Percentiles rank a stretch among this genome's conserved stretches.
These are phyloP conservation scores for Ogataea ramenticola DNA, from an alignment of 805 yeast genomes.

Conservation along the genomic window DNA sequence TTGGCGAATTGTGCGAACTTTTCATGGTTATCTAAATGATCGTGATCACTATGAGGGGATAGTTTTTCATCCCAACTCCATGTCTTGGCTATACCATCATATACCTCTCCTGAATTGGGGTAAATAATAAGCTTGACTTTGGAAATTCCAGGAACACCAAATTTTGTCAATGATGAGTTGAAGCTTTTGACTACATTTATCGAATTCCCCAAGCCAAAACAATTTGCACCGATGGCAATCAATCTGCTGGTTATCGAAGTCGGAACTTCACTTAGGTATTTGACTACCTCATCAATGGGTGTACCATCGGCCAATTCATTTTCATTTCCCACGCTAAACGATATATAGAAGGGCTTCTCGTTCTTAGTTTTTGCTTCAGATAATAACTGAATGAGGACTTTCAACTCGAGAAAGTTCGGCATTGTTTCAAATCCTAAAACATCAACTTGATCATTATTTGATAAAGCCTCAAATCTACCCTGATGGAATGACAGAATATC, in stretches of 20 bases:
- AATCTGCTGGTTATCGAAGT: slow-evolving; percentile 8
- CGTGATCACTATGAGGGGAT: slow-evolving; percentile 12
- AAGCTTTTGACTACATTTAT: slow-evolving; percentile 29
- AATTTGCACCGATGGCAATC: slow-evolving; percentile 60
- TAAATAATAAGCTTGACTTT: slow-evolving; percentile 44
- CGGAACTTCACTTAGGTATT: slow-evolving; percentile 8
- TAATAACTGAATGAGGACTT: slow-evolving; percentile 38
- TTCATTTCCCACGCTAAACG: slow-evolving; percentile 34
- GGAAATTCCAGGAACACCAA: slow-evolving; percentile 4
- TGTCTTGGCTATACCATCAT: slow-evolving; percentile 38
- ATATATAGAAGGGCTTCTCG: slow-evolving; percentile 14
- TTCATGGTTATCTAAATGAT: slow-evolving; percentile 13
- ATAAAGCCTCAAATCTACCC: slow-evolving; percentile 34
- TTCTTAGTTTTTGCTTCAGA: too few species aligned
- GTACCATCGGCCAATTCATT: slow-evolving; percentile 46
- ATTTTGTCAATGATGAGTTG: slow-evolving; percentile 1
- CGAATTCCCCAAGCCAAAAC: slow-evolving; percentile 44
- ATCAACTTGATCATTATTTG: slow-evolving; percentile 38
- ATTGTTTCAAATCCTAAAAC: slow-evolving; percentile 65
- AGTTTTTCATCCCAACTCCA: slow-evolving; percentile 27
- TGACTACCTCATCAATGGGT: slow-evolving; percentile 24
- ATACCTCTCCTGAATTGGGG: slow-evolving; percentile 72
- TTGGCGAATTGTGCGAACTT: slow-evolving; percentile 32
- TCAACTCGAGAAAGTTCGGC: slow-evolving; percentile 53
- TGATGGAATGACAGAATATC: slow-evolving; percentile 44